These are phyloP conservation scores for Lepiota venenata DNA, from an alignment of 768 basidiomycete species.

Conservation along the genomic window DNA sequence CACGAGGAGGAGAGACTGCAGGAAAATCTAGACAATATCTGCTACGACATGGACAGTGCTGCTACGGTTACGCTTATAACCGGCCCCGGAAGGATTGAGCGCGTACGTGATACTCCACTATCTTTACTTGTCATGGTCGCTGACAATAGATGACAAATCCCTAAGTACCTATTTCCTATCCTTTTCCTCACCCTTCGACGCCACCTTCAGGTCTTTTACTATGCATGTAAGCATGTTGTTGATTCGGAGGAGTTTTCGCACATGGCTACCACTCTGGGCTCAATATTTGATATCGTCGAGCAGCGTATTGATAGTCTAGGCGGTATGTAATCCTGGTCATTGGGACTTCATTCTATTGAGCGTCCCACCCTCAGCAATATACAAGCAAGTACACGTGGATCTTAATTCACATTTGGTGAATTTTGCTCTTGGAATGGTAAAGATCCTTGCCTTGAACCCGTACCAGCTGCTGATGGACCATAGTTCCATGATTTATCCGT, in stretches of 20 bases:
- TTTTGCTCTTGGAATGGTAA: slow-evolving; percentile 35
- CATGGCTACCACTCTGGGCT: slow-evolving; percentile 27
- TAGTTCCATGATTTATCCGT: slow-evolving; percentile 6
- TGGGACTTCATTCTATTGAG: background rate
- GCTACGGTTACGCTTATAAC: slow-evolving; percentile 16
- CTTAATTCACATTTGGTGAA: slow-evolving; percentile 31
- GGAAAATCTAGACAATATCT: slow-evolving; percentile 15
- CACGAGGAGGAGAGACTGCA: slow-evolving; percentile 14
- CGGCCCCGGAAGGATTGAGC: slow-evolving; percentile 17
- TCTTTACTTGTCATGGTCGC: background rate
- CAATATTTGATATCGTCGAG: slow-evolving; percentile 27
- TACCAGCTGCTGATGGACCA: too few relatives aligned
- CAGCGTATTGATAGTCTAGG: slow-evolving; percentile 30
- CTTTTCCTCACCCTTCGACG: slow-evolving; percentile 17
- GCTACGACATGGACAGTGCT: slow-evolving; percentile 16
- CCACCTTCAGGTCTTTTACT: slow-evolving; percentile 17
- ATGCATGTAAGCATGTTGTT: slow-evolving; percentile 32
- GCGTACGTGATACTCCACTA: slow-evolving; percentile 8
- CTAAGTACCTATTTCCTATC: slow-evolving; percentile 20
- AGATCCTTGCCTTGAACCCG: background rate
- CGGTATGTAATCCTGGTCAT: slow-evolving; percentile 18
- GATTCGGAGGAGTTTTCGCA: slow-evolving; percentile 29
- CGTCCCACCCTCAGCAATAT: slow-evolving; percentile 21
- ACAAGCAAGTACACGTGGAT: slow-evolving; percentile 33
- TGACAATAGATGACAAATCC: background rate